phyloP scores from a whole-genome alignment of 176 grass and related monocot species.

The Oropetium thomaeum region DNA sequence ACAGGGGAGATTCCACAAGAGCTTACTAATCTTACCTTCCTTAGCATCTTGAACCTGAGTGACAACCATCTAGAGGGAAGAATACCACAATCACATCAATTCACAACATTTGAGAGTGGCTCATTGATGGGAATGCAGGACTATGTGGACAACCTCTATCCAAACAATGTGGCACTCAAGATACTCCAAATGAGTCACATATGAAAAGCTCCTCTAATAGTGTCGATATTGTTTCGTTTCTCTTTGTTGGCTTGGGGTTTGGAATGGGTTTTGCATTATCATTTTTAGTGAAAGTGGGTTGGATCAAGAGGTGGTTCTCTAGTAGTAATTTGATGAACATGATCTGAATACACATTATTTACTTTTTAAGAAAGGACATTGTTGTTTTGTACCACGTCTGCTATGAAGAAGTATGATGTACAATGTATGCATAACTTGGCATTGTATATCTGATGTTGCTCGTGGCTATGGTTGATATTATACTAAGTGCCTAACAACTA shows the following conservation, averaged over 20 bases:
- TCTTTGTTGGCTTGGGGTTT: conserved; percentile 11
- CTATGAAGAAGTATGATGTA: not conserved
- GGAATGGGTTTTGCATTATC: conserved; percentile 7
- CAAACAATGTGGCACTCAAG: not conserved
- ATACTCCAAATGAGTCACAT: not conserved
- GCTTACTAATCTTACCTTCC: conserved; percentile 25
- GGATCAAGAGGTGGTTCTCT: not conserved
- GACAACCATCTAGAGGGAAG: not conserved
- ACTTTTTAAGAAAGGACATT: too few relatives aligned
- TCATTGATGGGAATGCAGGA: not conserved
- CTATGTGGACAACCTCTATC: conserved; percentile 10
- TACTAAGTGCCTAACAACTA: not conserved
- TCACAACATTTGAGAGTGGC: not conserved
- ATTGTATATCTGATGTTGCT: not conserved
- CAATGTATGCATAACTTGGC: not conserved
- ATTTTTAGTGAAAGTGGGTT: not conserved
- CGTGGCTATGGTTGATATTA: not conserved
- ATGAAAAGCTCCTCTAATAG: not conserved
- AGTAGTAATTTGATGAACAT: not conserved
- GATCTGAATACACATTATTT: too few relatives aligned
- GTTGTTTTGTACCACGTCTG: not conserved
- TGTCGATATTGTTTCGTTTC: conserved; percentile 7
- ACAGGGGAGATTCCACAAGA: conserved; percentile 29
- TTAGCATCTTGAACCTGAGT: conserved; percentile 24
- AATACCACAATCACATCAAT: conserved; percentile 4